Conservation (phyloP, 352 stramenopile genomes). For the Salisapilia sapeloensis region DNA sequence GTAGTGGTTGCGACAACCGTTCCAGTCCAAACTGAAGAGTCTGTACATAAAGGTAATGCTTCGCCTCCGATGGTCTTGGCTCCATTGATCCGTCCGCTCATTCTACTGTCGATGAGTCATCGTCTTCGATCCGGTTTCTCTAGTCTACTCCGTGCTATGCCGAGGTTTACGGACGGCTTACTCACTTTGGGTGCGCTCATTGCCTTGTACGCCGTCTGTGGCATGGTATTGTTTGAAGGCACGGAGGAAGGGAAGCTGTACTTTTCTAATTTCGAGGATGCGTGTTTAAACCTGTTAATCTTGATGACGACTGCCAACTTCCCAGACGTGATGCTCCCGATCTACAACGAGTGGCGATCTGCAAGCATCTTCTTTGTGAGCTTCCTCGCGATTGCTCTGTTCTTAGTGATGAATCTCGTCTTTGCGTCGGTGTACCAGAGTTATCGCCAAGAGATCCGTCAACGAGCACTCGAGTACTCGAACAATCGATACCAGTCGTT, state of each 20-base stretch:
- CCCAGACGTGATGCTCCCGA: constrained; percentile 67
- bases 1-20: constrained; percentile 17
- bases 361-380: constrained; percentile 49
- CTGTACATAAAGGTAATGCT: neutral
- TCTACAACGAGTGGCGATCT: constrained; percentile 22
- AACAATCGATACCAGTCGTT: constrained; percentile 24
- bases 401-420: constrained; percentile 73
- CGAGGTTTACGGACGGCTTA: constrained; percentile 22
- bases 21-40: constrained; percentile 1
- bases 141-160: constrained; percentile 20
- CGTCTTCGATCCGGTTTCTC: constrained; percentile 22
- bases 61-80: constrained; percentile 13
- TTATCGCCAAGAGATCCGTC: constrained; percentile 24
- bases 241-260: constrained; percentile 22
- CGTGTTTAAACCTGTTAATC: constrained; percentile 41
- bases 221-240: constrained; percentile 53
- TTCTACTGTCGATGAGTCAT: constrained; percentile 34
- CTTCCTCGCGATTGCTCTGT: constrained; percentile 43
- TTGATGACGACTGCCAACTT: constrained; percentile 69
- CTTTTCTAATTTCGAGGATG: constrained; percentile 27
- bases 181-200: constrained; percentile 28
- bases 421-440: constrained; percentile 59
- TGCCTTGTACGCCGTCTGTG: constrained; percentile 30
- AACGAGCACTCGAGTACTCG: constrained; percentile 10
- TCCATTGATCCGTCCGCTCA: constrained; percentile 20